Evolutionary conservation across 2,329 filamentous ascomycete species (phyloP).

Genomic region (Orbilia brochopaga): DNA sequence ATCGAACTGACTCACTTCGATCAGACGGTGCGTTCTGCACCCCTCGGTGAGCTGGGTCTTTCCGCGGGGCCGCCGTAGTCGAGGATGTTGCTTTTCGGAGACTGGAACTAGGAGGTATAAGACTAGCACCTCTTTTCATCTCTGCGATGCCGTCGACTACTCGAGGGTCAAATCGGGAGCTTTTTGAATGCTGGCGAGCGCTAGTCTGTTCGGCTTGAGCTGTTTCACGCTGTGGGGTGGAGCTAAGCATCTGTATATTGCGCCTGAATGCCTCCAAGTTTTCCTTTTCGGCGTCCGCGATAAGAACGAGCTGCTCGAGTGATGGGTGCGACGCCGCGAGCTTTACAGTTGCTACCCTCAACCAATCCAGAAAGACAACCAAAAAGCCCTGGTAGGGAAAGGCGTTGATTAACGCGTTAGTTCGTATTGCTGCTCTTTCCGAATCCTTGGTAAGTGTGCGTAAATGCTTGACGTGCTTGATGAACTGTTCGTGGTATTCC

Average conservation of each 20-base stretch:
- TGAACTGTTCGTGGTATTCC: not conserved
- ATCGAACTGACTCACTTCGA: not conserved
- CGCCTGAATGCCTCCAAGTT: conserved; percentile 7
- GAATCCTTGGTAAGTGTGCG: not conserved
- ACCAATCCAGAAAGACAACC: conserved; percentile 9
- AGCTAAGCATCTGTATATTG: not conserved
- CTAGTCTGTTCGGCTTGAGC: no score
- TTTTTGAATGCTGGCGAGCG: no score
- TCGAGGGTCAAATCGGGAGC: no score
- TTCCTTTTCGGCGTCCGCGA: not conserved
- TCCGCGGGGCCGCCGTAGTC: no score
- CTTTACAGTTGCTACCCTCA: conserved; percentile 2
- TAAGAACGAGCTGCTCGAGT: not conserved
- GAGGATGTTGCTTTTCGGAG: no score
- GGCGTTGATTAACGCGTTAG: not conserved
- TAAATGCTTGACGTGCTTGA: conserved; percentile 4
- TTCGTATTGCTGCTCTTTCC: not conserved
- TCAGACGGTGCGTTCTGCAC: not conserved
- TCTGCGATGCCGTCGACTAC: no score
- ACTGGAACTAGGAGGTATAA: no score
- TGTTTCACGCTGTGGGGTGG: no score
- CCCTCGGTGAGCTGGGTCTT: no score
- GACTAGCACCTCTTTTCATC: no score
- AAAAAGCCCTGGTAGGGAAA: conserved; percentile 17
- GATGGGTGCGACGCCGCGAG: conserved; percentile 5